These are phyloP conservation scores for Podospora didyma DNA, from an alignment of 495 filamentous ascomycete genomes.

Conservation along the genomic window DNA sequence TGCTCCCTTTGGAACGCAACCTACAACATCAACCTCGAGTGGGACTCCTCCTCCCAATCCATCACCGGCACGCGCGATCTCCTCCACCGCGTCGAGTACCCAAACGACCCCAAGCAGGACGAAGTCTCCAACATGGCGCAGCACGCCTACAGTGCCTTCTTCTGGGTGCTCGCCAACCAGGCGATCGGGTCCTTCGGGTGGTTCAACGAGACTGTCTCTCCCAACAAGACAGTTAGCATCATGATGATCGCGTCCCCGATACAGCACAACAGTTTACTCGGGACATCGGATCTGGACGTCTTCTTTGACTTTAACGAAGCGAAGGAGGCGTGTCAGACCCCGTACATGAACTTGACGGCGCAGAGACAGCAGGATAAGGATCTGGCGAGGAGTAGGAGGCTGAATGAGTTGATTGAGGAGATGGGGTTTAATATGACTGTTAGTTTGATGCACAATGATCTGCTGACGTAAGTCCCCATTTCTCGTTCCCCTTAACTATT, in stretches of 20 bases:
- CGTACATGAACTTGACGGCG: not conserved
- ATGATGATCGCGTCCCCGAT: conserved; percentile 3
- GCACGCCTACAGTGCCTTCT: conserved; percentile 9
- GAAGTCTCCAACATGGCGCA: conserved; percentile 5
- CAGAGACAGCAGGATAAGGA: conserved; percentile 3
- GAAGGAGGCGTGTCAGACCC: not conserved
- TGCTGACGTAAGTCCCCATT: conserved; percentile 4
- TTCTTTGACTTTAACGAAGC: conserved; percentile 10
- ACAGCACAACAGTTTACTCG: conserved; percentile 8
- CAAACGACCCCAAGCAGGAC: not conserved
- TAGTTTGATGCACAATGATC: conserved; percentile 8
- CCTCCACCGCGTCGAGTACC: not conserved
- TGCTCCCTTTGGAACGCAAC: conserved; percentile 7
- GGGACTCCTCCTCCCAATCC: conserved; percentile 4
- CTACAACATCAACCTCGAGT: not conserved
- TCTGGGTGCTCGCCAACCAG: conserved; percentile 7
- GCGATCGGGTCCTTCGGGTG: conserved; percentile 5
- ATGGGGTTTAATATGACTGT: conserved; percentile 6
- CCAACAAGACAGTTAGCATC: conserved; percentile 1
- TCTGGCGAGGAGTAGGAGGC: not conserved
- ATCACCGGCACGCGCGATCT: not conserved
- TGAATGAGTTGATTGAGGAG: conserved; percentile 5
- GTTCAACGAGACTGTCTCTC: not conserved
- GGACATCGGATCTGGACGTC: conserved; percentile 3
- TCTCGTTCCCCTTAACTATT: not conserved